phyloP scores from a whole-genome alignment of 2,329 filamentous ascomycete genomes.

The Ophiostoma novo-ulmi region DNA sequence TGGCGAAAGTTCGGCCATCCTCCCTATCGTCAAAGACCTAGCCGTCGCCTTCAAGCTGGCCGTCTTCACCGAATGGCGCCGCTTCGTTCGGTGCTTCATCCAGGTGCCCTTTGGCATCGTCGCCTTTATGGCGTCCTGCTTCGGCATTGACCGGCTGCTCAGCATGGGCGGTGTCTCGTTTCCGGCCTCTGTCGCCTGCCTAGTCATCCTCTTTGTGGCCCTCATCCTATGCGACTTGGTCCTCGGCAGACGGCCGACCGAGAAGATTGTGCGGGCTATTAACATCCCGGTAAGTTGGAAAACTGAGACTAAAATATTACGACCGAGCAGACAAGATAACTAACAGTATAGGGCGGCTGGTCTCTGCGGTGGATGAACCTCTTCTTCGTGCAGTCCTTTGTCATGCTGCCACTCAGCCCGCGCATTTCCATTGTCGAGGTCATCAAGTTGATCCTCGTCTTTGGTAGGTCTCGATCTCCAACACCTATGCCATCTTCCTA shows the following conservation, averaged over 20 bases:
- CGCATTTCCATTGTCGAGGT: conserved; percentile 51
- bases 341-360: conserved; percentile 42
- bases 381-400: conserved; percentile 56
- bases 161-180: conserved; percentile 48
- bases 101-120: conserved; percentile 45
- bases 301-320: background rate
- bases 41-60: background rate
- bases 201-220: conserved; percentile 49
- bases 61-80: conserved; percentile 20
- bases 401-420: conserved; percentile 53
- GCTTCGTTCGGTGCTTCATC: conserved; percentile 42
- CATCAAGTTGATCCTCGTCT: conserved; percentile 55
- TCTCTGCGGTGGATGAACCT: conserved; percentile 55
- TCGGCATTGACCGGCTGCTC: conserved; percentile 42
- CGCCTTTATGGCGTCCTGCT: conserved; percentile 40
- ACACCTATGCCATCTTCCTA: too few species aligned
- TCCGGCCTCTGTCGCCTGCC: conserved; percentile 55
- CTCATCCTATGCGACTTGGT: conserved; percentile 45
- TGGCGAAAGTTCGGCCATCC: background rate
- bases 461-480: conserved; percentile 37
- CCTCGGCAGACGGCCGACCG: conserved; percentile 47
- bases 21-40: background rate
- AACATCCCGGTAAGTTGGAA: conserved; percentile 41
- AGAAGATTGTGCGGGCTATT: conserved; percentile 44
- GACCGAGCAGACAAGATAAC: background rate